These are phyloP conservation scores for Aspergillus quadricinctus DNA, from an alignment of 2,329 filamentous ascomycete genomes.

Conservation along the genomic window DNA sequence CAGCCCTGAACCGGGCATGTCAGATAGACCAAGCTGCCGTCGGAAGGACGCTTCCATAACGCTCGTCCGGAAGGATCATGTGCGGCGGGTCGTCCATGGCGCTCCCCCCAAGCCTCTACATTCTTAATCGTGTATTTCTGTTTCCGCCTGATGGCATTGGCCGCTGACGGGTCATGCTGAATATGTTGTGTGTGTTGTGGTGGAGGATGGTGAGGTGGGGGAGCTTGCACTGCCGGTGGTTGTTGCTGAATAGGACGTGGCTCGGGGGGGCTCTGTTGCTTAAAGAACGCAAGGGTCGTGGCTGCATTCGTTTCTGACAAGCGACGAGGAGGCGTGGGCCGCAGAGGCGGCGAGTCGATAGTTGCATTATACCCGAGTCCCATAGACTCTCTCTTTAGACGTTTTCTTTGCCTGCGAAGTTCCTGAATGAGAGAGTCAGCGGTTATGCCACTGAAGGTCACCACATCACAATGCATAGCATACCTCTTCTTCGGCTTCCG, in stretches of 20 bases:
- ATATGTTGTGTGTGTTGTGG: constrained; percentile 22
- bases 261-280: constrained; percentile 39
- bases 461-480: constrained; percentile 5
- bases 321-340: constrained; percentile 35
- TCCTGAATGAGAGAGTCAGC: constrained; percentile 23
- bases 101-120: constrained; percentile 39
- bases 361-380: constrained; percentile 31
- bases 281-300: constrained; percentile 39
- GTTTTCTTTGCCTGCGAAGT: constrained; percentile 36
- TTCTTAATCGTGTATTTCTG: constrained; percentile 43
- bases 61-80: constrained; percentile 36
- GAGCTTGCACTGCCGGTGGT: constrained; percentile 23
- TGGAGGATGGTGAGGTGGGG: constrained; percentile 16
- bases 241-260: constrained; percentile 27
- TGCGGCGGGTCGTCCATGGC: constrained; percentile 38
- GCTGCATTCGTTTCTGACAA: constrained; percentile 40
- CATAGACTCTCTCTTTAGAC: constrained; percentile 39
- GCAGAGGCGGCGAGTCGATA: constrained; percentile 34
- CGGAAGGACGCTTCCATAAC: constrained; percentile 38
- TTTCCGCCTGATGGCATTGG: constrained; percentile 32
- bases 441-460: neutral
- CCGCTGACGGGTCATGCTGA: constrained; percentile 24
- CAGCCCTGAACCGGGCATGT: constrained; percentile 37
- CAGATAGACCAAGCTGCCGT: constrained; percentile 35
- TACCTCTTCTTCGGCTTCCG: constrained; percentile 40